phyloP scores from a whole-genome alignment of 2,329 filamentous ascomycete species.

The Curvularia eragrostidis region DNA sequence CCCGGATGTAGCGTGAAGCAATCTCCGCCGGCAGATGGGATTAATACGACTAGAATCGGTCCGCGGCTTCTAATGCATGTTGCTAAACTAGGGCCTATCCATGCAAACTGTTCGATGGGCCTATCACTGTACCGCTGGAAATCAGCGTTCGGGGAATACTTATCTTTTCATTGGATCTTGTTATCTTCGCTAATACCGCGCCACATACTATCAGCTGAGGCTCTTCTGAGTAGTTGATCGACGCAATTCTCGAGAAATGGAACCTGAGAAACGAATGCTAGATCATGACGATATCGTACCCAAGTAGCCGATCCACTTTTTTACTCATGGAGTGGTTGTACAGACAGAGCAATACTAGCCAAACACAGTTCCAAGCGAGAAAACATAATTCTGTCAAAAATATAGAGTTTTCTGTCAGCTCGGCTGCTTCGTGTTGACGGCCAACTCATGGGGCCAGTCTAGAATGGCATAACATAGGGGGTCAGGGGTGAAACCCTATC shows the following conservation, averaged over 20 bases:
- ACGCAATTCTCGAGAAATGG: neutral
- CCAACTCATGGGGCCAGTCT: neutral
- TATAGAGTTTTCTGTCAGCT: neutral
- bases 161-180: neutral
- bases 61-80: neutral
- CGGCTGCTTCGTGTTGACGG: neutral
- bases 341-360: neutral
- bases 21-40: neutral
- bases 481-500: neutral
- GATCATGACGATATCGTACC: neutral
- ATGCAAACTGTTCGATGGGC: neutral
- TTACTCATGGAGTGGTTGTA: neutral
- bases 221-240: neutral
- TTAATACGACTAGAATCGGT: neutral
- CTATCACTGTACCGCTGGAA: neutral
- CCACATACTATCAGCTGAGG: neutral
- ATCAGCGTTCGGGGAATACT: neutral
- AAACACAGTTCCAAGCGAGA: neutral
- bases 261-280: neutral
- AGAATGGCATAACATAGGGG: neutral
- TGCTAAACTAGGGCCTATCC: neutral
- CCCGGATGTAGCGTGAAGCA: conserved; percentile 7
- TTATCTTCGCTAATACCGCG: neutral
- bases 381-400: neutral
- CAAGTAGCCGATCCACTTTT: neutral